phyloP scores from a whole-genome alignment of 805 yeast species.

The Saturnispora ahearnii region DNA sequence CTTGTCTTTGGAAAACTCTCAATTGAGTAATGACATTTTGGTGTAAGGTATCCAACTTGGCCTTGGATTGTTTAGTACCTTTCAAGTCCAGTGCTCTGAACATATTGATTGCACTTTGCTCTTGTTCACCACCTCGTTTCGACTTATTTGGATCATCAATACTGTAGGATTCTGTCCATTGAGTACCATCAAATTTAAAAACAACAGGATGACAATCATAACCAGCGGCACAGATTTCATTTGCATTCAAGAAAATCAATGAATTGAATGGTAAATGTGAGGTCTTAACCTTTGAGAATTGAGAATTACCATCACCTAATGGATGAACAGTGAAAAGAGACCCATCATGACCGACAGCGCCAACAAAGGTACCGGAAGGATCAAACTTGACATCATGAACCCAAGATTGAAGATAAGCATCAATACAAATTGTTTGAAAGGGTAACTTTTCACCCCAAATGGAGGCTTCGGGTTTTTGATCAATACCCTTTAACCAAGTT shows the following conservation, averaged over 20 bases:
- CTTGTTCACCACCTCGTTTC: conserved; percentile 45
- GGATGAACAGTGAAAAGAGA: conserved; percentile 65
- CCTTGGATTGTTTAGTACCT: conserved; percentile 52
- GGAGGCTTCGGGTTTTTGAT: conserved; percentile 67
- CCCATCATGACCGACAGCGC: conserved; percentile 80
- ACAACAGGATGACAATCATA: conserved; percentile 86
- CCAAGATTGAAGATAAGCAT: conserved; percentile 73
- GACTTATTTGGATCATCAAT: conserved; percentile 49
- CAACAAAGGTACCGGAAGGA: conserved; percentile 69
- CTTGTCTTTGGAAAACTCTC: conserved; percentile 41
- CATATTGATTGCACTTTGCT: conserved; percentile 81
- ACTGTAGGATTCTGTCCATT: conserved; percentile 49
- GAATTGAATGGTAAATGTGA: conserved; percentile 74
- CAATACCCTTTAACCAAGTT: conserved; percentile 82
- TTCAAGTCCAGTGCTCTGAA: conserved; percentile 92
- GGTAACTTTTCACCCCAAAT: conserved; percentile 96
- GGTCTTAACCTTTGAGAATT: conserved; percentile 46
- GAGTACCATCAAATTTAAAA: conserved; percentile 54
- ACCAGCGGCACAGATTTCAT: conserved; percentile 77
- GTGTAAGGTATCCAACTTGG: conserved; percentile 65
- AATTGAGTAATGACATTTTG: conserved; percentile 80
- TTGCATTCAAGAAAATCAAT: conserved; percentile 57
- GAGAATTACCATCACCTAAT: conserved; percentile 53
- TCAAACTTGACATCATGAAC: conserved; percentile 84
- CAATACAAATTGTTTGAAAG: conserved; percentile 85